phyloP scores from a whole-genome alignment of 352 stramenopile genomes.

The Pythium inflatum region DNA sequence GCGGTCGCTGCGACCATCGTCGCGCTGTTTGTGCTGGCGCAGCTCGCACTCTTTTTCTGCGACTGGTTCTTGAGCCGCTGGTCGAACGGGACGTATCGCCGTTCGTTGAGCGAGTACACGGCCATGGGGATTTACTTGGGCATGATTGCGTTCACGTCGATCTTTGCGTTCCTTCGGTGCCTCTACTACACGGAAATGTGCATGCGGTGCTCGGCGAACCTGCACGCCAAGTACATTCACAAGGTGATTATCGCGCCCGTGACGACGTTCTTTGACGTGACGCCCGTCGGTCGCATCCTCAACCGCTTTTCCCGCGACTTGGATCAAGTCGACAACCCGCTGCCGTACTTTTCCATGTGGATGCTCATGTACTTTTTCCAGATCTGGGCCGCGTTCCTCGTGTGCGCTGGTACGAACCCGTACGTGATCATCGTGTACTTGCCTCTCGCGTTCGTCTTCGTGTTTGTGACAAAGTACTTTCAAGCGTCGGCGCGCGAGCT shows the following conservation, averaged over 20 bases:
- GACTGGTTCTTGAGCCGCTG: conserved; percentile 38
- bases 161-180: conserved; percentile 48
- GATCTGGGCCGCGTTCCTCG: conserved; percentile 18
- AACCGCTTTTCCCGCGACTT: conserved; percentile 50
- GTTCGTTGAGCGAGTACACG: conserved; percentile 31
- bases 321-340: conserved; percentile 49
- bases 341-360: conserved; percentile 60
- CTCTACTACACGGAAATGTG: conserved; percentile 55
- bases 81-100: conserved; percentile 35
- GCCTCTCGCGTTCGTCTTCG: conserved; percentile 41
- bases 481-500: conserved; percentile 74
- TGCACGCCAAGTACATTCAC: conserved; percentile 49
- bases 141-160: conserved; percentile 37
- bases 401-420: conserved; percentile 46
- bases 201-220: conserved; percentile 46
- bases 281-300: conserved; percentile 35
- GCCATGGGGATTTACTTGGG: conserved; percentile 47
- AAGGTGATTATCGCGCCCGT: conserved; percentile 44
- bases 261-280: conserved; percentile 46
- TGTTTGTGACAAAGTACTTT: conserved; percentile 77
- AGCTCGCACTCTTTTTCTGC: conserved; percentile 26
- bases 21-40: conserved; percentile 20
- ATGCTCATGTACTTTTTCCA: conserved; percentile 47
- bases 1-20: conserved; percentile 30
- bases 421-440: conserved; percentile 61